Base-by-base conservation (phyloP, 73 alveolate species). In the Tetrahymena malaccensis region DNA sequence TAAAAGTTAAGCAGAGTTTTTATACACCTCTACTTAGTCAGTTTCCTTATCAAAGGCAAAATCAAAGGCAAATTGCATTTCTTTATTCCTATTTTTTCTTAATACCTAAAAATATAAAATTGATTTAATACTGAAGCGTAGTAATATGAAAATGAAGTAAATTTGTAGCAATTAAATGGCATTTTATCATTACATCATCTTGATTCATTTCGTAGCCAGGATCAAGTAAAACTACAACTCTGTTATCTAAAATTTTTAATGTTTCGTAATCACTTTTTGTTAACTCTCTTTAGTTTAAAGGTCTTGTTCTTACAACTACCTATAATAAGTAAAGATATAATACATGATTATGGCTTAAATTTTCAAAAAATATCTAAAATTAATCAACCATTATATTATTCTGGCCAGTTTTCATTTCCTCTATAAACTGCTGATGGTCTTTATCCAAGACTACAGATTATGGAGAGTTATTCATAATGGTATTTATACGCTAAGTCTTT, bases 11-110 rank as follows among this genome's bases (percentile, higher is more conserved):
- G 99, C 98, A 43, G 99, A 97, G 93, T 98, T 98, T 85, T 98
- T 98, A 94, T 97, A 99, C 37, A 99, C 99, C 40, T 97, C 98
- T 40, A 94, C 94, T 96, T 99, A 98, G n/a, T 97, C 93, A 11
- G 99, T 85, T 94, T 97, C 97, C 96, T 98, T 94, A 96, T 98
- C 99, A 95, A 99, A 98, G 8, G 99, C 99, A 96, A 96, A 98
- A 96, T 99, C 99, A 96, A 99, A 99, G 25, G 99, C 99, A 95
- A 98, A 99, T 35, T 99, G 96, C 94, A 98, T 99, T 94, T 99
- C 99, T 84, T 98, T 97, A 15, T 98, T 93, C 70, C 99, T 95
- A 96, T 98, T 98, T 96, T 99, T 99, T 31, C 99, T 98, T 57
- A 98, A 94, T 55, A 95, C 97, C 94, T 97, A 94, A 85, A 94